These are phyloP conservation scores for Microdochium bolleyi DNA, from an alignment of 2,329 filamentous ascomycete species.

Conservation along the genomic window DNA sequence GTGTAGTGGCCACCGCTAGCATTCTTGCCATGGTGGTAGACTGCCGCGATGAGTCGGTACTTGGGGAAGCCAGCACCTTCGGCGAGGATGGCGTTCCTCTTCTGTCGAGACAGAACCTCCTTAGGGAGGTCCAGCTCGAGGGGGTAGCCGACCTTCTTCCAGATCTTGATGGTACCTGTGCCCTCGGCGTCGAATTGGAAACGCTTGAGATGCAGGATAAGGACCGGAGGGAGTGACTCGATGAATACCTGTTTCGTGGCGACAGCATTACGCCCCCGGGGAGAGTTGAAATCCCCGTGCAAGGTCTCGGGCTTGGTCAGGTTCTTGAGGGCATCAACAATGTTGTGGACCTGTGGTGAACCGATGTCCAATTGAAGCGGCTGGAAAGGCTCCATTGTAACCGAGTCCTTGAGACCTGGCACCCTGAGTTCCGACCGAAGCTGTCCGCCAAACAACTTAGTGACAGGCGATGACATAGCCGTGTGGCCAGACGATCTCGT, in stretches of 20 bases:
- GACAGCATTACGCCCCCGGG: constrained; percentile 65
- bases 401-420: constrained; percentile 79
- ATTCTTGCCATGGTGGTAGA: constrained; percentile 97
- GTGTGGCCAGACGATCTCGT: constrained; percentile 78
- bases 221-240: constrained; percentile 79
- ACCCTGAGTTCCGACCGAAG: constrained; percentile 84
- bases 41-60: constrained; percentile 81
- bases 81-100: constrained; percentile 55
- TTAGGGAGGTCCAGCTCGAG: constrained; percentile 89
- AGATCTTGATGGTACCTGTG: constrained; percentile 86
- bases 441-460: constrained; percentile 89
- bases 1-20: constrained; percentile 96
- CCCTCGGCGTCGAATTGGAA: constrained; percentile 90
- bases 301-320: constrained; percentile 79
- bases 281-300: constrained; percentile 75
- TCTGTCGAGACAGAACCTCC: constrained; percentile 75
- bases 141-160: constrained; percentile 96
- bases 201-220: constrained; percentile 92
- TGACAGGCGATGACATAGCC: constrained; percentile 71
- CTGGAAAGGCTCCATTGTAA: constrained; percentile 90
- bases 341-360: constrained; percentile 77
- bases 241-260: constrained; percentile 95
- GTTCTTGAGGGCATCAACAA: constrained; percentile 81
- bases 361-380: constrained; percentile 93
- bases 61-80: constrained; percentile 65